Evolutionary conservation across 106 monocot species (phyloP).

Genomic region (Alisma plantagoaquatica): DNA sequence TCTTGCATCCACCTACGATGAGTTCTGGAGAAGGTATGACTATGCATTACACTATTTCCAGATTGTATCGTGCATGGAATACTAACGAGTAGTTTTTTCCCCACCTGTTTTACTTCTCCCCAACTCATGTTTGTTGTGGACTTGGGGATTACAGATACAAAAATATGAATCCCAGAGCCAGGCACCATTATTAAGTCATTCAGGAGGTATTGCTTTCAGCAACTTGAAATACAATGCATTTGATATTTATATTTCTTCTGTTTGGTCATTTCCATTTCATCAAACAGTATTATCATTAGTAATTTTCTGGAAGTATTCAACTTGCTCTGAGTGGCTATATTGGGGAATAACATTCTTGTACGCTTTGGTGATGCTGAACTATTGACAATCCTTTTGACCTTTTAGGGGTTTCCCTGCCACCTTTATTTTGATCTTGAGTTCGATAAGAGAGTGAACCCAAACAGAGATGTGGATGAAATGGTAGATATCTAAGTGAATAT

Average conservation of each 20-base stretch:
- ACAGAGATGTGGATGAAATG: conserved; percentile 81
- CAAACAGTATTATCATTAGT: too few relatives aligned
- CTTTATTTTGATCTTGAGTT: conserved; percentile 98
- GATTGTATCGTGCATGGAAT: background rate
- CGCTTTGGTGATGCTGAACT: background rate
- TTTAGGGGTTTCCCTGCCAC: conserved; percentile 94
- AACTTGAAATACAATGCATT: background rate
- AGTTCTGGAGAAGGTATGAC: conserved; percentile 86
- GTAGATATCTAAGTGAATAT: conserved; percentile 68
- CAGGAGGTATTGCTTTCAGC: conserved; percentile 63
- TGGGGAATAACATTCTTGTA: background rate
- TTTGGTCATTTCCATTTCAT: too few relatives aligned
- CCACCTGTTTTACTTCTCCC: too few relatives aligned
- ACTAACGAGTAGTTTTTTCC: too few relatives aligned
- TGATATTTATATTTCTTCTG: background rate
- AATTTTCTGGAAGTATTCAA: too few relatives aligned
- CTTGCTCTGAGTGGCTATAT: too few relatives aligned
- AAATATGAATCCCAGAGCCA: conserved; percentile 56
- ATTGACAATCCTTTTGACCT: background rate
- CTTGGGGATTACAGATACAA: conserved; percentile 47
- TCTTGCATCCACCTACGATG: conserved; percentile 83
- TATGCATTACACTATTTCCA: background rate
- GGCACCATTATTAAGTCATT: conserved; percentile 98
- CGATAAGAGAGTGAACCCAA: conserved; percentile 48
- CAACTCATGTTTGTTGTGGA: background rate